Conservation (phyloP, 305 asterid species). For the Nicotiana rustica region DNA sequence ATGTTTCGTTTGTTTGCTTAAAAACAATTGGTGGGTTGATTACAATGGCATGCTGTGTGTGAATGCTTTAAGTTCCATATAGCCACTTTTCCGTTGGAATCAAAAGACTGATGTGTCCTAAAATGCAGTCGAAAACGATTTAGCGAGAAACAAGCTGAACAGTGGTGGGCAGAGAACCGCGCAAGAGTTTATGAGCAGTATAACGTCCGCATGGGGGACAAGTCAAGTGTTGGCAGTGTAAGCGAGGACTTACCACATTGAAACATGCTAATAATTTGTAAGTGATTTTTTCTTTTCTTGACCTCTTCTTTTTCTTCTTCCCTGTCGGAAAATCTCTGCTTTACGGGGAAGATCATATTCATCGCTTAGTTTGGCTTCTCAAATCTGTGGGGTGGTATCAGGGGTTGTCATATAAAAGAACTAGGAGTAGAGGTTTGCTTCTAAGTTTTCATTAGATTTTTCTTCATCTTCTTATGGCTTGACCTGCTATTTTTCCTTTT, state of each 20-base stretch:
- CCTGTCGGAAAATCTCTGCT: slow-evolving; percentile 33
- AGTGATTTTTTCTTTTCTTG: slow-evolving; percentile 31
- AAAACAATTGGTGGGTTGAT: not conserved
- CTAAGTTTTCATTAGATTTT: slow-evolving; percentile 38
- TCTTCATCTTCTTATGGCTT: slow-evolving; percentile 35
- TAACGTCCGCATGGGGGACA: slow-evolving; percentile 59
- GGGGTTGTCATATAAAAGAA: slow-evolving; percentile 35
- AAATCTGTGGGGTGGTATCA: slow-evolving; percentile 39
- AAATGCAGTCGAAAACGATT: slow-evolving; percentile 64
- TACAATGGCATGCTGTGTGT: slow-evolving; percentile 30
- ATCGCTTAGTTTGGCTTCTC: slow-evolving; percentile 40
- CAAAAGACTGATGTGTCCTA: not conserved
- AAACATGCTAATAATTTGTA: slow-evolving; percentile 34
- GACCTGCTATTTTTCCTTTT: not conserved
- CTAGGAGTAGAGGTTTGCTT: slow-evolving; percentile 43
- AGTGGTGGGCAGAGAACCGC: slow-evolving; percentile 71
- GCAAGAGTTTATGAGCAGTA: slow-evolving; percentile 59
- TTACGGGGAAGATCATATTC: slow-evolving; percentile 34
- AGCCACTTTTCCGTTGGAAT: not conserved
- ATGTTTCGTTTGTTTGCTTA: not conserved
- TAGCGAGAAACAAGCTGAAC: slow-evolving; percentile 67
- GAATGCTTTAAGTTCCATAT: not conserved
- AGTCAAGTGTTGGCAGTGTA: slow-evolving; percentile 55
- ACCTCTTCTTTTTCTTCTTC: slow-evolving; percentile 38
- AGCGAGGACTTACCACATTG: slow-evolving; percentile 52